Conservation (phyloP, 1,284 basidiomycete genomes). For the Sutorius eximius region DNA sequence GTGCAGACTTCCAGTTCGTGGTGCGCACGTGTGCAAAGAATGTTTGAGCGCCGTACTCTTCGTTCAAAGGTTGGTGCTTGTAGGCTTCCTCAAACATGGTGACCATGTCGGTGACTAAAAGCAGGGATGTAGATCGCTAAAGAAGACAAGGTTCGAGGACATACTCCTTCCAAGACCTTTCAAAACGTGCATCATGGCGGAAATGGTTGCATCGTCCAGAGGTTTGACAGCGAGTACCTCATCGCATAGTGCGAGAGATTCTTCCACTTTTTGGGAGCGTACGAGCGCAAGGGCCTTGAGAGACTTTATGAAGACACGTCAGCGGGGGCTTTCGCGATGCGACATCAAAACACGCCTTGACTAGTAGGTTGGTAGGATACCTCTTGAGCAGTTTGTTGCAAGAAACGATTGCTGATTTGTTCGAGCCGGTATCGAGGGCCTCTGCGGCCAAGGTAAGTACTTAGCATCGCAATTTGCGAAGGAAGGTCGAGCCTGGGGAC, state of each 20-base stretch:
- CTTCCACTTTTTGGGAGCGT: conserved; percentile 78
- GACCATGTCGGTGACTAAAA: conserved; percentile 69
- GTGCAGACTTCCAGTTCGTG: conserved; percentile 77
- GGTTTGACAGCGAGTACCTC: conserved; percentile 72
- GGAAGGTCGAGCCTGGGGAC: conserved; percentile 17
- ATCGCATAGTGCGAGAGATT: conserved; percentile 74
- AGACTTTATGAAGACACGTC: conserved; percentile 41
- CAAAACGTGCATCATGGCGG: conserved; percentile 79
- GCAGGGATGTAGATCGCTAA: conserved; percentile 2
- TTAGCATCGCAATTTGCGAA: conserved; percentile 8
- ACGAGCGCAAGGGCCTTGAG: conserved; percentile 83
- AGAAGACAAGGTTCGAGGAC: conserved; percentile 28
- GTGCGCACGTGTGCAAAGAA: conserved; percentile 81
- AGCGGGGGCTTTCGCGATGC: neutral
- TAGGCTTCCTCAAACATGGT: conserved; percentile 80
- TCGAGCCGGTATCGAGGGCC: conserved; percentile 80
- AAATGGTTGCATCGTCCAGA: conserved; percentile 68
- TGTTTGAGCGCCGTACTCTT: conserved; percentile 78
- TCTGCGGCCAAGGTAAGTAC: conserved; percentile 44
- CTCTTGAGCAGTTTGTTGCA: conserved; percentile 85
- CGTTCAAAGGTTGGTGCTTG: conserved; percentile 74
- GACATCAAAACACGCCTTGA: conserved; percentile 53
- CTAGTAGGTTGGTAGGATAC: conserved; percentile 67
- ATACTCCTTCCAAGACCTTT: conserved; percentile 72
- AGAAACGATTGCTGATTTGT: conserved; percentile 78